Evolutionary conservation across 2,329 filamentous ascomycete species (phyloP).

Genomic region (Pseudogymnoascus sp.): DNA sequence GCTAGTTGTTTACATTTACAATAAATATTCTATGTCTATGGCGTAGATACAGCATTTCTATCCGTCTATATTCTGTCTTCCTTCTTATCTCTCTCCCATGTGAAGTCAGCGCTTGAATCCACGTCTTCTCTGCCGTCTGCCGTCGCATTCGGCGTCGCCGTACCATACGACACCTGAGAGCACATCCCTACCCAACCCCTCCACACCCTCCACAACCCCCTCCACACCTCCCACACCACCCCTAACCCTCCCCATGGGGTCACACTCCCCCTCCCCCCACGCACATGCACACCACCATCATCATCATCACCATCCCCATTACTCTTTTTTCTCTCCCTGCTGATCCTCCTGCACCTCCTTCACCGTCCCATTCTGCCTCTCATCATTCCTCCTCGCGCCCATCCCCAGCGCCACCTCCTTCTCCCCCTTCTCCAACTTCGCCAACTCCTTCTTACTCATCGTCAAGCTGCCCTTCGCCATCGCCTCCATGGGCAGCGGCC

Average conservation of each 20-base stretch:
- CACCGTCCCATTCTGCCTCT: not conserved
- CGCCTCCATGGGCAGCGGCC: slow-evolving; percentile 82
- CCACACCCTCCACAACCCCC: not conserved
- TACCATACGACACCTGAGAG: not conserved
- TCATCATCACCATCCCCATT: too few species aligned
- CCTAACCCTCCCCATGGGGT: not conserved
- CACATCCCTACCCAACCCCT: not conserved
- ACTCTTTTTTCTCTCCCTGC: too few species aligned
- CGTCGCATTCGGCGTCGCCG: not conserved
- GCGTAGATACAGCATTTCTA: not conserved
- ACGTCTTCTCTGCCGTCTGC: not conserved
- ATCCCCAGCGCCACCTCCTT: slow-evolving; percentile 20
- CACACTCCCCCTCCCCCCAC: not conserved
- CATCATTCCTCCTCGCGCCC: slow-evolving; percentile 11
- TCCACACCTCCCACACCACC: not conserved
- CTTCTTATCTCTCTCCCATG: not conserved
- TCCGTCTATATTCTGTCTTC: not conserved
- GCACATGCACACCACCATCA: not conserved
- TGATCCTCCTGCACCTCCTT: slow-evolving; percentile 10
- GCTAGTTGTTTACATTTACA: not conserved
- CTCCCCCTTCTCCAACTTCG: slow-evolving; percentile 34
- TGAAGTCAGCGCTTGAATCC: not conserved
- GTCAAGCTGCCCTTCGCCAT: slow-evolving; percentile 71
- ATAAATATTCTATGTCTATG: not conserved
- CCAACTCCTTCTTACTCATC: slow-evolving; percentile 62